These are phyloP conservation scores for Glarea lozoyensis DNA, from an alignment of 495 filamentous ascomycete species.

Conservation along the genomic window DNA sequence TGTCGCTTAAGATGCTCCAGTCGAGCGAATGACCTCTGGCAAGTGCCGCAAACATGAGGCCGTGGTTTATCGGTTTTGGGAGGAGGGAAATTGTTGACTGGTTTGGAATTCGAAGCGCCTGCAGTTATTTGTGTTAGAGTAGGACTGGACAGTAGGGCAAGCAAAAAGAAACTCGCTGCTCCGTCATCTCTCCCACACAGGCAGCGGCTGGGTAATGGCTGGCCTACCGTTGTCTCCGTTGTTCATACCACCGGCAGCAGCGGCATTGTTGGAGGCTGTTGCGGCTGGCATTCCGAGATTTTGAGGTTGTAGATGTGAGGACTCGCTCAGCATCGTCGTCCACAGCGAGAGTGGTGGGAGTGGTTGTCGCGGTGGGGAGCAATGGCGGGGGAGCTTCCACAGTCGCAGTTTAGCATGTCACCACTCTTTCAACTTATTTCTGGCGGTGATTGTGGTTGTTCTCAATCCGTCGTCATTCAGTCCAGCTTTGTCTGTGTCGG, in stretches of 20 bases:
- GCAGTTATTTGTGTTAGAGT: background rate
- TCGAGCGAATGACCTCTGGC: slow-evolving; percentile 85
- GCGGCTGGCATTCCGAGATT: slow-evolving; percentile 17
- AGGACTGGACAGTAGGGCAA: slow-evolving; percentile 13
- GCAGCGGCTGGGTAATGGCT: background rate
- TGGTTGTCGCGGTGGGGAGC: too few species aligned
- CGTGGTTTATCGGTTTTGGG: slow-evolving; percentile 70
- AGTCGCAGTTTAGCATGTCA: slow-evolving; percentile 13
- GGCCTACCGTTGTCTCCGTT: slow-evolving; percentile 19
- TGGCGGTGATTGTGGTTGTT: too few species aligned
- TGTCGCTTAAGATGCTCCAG: slow-evolving; percentile 97
- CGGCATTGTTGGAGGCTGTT: slow-evolving; percentile 16
- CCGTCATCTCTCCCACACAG: background rate
- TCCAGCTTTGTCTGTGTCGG: background rate
- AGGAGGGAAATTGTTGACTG: slow-evolving; percentile 17
- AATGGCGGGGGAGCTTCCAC: slow-evolving; percentile 5
- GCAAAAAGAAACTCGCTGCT: slow-evolving; percentile 1
- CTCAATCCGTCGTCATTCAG: background rate
- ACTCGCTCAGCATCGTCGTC: slow-evolving; percentile 17
- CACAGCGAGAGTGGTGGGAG: background rate
- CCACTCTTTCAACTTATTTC: slow-evolving; percentile 6
- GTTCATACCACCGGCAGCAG: slow-evolving; percentile 12
- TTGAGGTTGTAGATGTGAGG: slow-evolving; percentile 10
- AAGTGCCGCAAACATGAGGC: slow-evolving; percentile 91
- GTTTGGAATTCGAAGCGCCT: slow-evolving; percentile 11